Evolutionary conservation across 2,329 filamentous ascomycete genomes (phyloP).

Genomic region (Penicillium digitatum): DNA sequence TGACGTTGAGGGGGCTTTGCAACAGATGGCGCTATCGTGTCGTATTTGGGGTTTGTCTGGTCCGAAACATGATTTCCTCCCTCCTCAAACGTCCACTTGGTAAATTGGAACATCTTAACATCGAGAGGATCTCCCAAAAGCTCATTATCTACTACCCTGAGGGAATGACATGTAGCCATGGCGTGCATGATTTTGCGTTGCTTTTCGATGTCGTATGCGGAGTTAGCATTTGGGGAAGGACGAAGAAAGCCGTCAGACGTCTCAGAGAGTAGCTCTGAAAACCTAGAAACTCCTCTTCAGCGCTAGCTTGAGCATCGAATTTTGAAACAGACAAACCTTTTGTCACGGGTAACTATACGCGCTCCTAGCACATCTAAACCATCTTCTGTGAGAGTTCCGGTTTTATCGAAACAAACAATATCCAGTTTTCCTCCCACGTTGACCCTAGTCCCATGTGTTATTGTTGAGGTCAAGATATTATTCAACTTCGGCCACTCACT

Average conservation of each 20-base stretch:
- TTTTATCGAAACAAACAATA: conserved; percentile 97
- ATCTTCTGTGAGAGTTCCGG: conserved; percentile 95
- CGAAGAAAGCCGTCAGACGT: conserved; percentile 52
- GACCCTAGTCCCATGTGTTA: conserved; percentile 52
- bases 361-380: conserved; percentile 90
- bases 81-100: conserved; percentile 87
- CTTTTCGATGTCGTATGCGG: conserved; percentile 56
- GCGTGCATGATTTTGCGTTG: conserved; percentile 76
- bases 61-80: conserved; percentile 62
- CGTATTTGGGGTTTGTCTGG: conserved; percentile 68
- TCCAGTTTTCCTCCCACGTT: conserved; percentile 96
- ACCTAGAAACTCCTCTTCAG: conserved; percentile 43
- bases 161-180: conserved; percentile 95
- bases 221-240: conserved; percentile 51
- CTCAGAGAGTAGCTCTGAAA: conserved; percentile 72
- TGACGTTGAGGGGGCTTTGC: conserved; percentile 66
- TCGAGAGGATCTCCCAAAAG: conserved; percentile 91
- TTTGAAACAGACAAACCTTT: conserved; percentile 34
- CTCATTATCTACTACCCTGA: conserved; percentile 80
- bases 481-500: conserved; percentile 26
- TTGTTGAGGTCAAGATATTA: not conserved
- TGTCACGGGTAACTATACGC: conserved; percentile 64
- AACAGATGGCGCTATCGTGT: conserved; percentile 71
- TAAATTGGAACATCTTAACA: conserved; percentile 98
- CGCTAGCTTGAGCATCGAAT: not conserved